These are phyloP conservation scores for Lophiotrema nucula DNA, from an alignment of 495 filamentous ascomycete genomes.

Conservation along the genomic window DNA sequence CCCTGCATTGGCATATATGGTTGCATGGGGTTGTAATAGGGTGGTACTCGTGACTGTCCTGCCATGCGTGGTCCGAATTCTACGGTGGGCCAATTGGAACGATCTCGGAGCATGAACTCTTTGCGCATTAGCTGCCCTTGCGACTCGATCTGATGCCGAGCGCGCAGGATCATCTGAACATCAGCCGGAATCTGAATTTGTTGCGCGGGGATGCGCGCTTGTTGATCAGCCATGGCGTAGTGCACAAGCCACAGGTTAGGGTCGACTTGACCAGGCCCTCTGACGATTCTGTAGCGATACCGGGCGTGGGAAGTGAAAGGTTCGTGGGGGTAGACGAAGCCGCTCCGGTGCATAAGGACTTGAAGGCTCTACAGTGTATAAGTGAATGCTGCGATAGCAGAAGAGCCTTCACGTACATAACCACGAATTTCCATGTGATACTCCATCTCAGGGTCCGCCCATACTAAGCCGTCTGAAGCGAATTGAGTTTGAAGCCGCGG, in stretches of 20 bases:
- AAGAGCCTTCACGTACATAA: constrained; percentile 57
- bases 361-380: constrained; percentile 61
- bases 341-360: constrained; percentile 75
- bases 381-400: constrained; percentile 3
- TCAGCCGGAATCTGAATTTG: constrained; percentile 60
- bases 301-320: constrained; percentile 68
- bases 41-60: constrained; percentile 4
- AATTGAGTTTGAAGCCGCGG: constrained; percentile 59
- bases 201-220: constrained; percentile 65
- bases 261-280: constrained; percentile 63
- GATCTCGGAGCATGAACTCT: constrained; percentile 90
- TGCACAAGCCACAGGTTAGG: constrained; percentile 92
- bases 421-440: constrained; percentile 70
- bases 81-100: constrained; percentile 83
- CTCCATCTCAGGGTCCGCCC: constrained; percentile 74
- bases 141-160: constrained; percentile 67
- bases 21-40: constrained; percentile 28
- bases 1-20: background rate
- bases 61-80: constrained; percentile 53
- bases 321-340: constrained; percentile 69
- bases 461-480: constrained; percentile 88
- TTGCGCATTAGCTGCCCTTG: constrained; percentile 82
- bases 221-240: constrained; percentile 71
- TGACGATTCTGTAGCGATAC: constrained; percentile 78
- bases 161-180: constrained; percentile 58